Evolutionary conservation across 2,329 filamentous ascomycete species (phyloP), one percentile per base, ranked within the genome.

Genomic region (Zasmidium angulare): DNA sequence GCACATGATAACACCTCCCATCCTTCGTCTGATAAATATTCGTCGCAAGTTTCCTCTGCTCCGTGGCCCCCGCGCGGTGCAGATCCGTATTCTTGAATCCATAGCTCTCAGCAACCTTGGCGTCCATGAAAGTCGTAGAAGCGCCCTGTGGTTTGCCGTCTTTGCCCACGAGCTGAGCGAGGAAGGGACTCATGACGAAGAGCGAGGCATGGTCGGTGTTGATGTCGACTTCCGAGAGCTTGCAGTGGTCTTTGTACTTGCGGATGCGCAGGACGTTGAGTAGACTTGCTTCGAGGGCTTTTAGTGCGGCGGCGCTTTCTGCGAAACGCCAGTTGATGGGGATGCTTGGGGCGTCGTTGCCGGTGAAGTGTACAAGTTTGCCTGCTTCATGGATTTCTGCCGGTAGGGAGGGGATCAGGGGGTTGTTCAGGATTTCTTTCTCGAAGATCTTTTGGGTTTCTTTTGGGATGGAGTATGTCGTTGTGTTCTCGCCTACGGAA

Each of bases 261-360:
- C 64, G 52, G 11, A 21, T 53, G 11, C 63, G 48, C 3, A 67
- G 61, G 1, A 65, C 49, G 22, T 66, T 65, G 11, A 67, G 46
- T 54, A 67, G 60, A n/a, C 46, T 55, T 17, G 63, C 65, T 55
- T 66, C 62, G 40, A 63, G 61, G 2, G 60, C 58, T 52, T 63
- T 81, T 78, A 46, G 60, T 79, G 79, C 57, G 10, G 61, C 57
- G 2, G 58, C 59, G 50, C 80, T 82, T 66, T 84, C 82, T 1
- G 82, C 81, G 53, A 84, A 82, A 1, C 82, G 75, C 82, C 83
- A 85, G 53, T 82, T 83, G 68, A 85, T 80, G 0, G 82, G 81
- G 10, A 84, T 75, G 48, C 72, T 78, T 0, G 81, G 81, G 24
- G 69, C 67, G 22, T 73, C 65, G 17, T 66, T 72, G 2, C 82